Conservation (phyloP, 2,329 filamentous ascomycete species). For the Dichotomopilus funicola region DNA sequence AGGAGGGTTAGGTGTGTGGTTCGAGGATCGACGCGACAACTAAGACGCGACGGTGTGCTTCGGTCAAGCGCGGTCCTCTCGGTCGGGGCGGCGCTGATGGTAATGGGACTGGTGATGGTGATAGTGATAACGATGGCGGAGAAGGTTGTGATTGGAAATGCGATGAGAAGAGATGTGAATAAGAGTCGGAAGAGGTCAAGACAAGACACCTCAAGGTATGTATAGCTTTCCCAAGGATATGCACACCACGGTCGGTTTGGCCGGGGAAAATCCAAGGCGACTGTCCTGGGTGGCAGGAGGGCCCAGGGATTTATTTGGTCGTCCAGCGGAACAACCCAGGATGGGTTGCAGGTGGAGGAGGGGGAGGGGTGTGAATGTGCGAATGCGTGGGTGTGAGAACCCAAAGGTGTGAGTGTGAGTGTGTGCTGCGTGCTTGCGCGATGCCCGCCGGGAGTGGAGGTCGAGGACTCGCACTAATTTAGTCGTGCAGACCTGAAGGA, state of each 20-base stretch:
- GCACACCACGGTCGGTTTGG: neutral
- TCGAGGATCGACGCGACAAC: neutral
- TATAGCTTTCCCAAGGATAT: constrained; percentile 1
- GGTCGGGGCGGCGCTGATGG: no score
- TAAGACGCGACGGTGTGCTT: neutral
- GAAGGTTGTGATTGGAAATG: neutral
- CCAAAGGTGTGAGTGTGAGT: constrained; percentile 2
- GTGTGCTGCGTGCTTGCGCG: neutral
- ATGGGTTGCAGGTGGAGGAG: constrained; percentile 1
- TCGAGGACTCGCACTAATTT: constrained; percentile 14
- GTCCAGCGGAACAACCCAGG: neutral
- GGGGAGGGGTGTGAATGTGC: constrained; percentile 3
- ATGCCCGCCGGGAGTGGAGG: neutral
- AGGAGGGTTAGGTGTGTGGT: no score
- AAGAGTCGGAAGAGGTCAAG: neutral
- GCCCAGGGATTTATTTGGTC: constrained; percentile 3
- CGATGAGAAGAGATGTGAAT: neutral
- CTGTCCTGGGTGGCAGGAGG: neutral
- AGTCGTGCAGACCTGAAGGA: constrained; percentile 16
- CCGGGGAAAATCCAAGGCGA: neutral
- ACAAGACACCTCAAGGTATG: neutral
- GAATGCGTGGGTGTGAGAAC: neutral
- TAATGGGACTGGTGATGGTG: no score
- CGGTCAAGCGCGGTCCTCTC: neutral
- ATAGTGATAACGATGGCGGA: neutral